Evolutionary conservation across 345 rosid genomes (phyloP).

Genomic region (Geranium brycei): DNA sequence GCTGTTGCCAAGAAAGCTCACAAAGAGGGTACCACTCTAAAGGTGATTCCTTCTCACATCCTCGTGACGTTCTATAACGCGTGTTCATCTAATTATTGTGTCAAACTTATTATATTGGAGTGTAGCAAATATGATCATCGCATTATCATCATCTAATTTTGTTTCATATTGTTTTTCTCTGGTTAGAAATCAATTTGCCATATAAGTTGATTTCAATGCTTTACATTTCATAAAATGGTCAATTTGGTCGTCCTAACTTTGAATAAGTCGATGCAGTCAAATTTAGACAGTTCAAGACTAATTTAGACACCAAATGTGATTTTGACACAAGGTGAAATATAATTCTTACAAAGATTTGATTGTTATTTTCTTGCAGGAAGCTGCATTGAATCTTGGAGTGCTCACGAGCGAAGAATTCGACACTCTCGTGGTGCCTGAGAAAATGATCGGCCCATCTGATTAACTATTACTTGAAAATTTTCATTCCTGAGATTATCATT

Average conservation of each 20-base stretch:
- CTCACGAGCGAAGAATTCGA: constrained; percentile 76
- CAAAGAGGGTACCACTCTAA: constrained; percentile 78
- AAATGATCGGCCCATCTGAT: constrained; percentile 82
- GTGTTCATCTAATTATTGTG: neutral
- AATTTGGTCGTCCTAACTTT: too few species aligned
- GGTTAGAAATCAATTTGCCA: too few species aligned
- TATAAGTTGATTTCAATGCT: too few species aligned
- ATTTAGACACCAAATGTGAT: too few species aligned
- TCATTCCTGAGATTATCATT: neutral
- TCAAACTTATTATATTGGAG: neutral
- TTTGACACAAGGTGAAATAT: too few species aligned
- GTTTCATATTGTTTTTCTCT: too few species aligned
- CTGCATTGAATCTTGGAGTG: constrained; percentile 65
- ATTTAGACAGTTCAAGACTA: neutral
- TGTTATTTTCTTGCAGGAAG: constrained; percentile 37
- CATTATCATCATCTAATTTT: too few species aligned
- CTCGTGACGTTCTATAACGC: neutral
- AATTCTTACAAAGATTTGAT: neutral
- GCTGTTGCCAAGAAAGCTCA: constrained; percentile 99
- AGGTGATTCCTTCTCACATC: constrained; percentile 32
- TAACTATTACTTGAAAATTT: constrained; percentile 8
- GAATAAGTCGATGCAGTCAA: too few species aligned
- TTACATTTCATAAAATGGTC: too few species aligned
- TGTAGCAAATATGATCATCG: too few species aligned
- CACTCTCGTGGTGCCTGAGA: constrained; percentile 82